Evolutionary conservation across 805 yeast species (phyloP).

Genomic region (Danielozyma ontarioensis): DNA sequence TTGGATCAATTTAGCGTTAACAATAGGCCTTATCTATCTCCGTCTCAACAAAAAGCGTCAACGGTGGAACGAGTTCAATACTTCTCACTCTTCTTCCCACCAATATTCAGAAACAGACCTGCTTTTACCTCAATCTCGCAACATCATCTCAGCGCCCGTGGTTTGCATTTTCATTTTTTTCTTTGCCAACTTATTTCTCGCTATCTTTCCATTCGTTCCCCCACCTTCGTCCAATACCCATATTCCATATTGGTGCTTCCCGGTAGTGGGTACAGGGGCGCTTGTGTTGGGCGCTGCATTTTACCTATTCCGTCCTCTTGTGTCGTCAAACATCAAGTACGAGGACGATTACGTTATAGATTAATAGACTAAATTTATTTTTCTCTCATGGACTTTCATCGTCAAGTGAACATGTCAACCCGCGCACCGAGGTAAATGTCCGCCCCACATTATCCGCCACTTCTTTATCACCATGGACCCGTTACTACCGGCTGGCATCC

Average conservation of each 20-base stretch:
- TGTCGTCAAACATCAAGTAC: conserved; percentile 6
- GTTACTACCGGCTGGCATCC: neutral
- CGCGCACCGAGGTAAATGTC: neutral
- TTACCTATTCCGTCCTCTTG: conserved; percentile 10
- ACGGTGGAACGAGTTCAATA: conserved; percentile 27
- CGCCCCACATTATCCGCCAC: neutral
- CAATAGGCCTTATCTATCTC: conserved; percentile 49
- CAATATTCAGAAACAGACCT: neutral
- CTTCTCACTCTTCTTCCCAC: conserved; percentile 5
- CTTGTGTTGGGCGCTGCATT: conserved; percentile 37
- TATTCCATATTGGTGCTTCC: conserved; percentile 56
- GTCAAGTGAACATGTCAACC: neutral
- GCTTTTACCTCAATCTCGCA: conserved; percentile 2
- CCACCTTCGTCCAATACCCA: conserved; percentile 28
- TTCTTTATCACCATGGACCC: too few species aligned
- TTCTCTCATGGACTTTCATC: too few species aligned
- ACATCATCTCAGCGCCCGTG: conserved; percentile 23
- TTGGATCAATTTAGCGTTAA: conserved; percentile 48
- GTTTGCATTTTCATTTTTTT: conserved; percentile 34
- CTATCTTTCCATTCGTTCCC: conserved; percentile 52
- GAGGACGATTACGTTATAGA: conserved; percentile 9
- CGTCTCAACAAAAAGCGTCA: conserved; percentile 35
- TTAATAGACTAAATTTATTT: neutral
- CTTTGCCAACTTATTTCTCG: conserved; percentile 43
- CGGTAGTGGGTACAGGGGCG: conserved; percentile 47